A percentile compares a stretch with the other conserved stretches of the same genome.
Conservation (phyloP, 2,329 filamentous ascomycete genomes). For the Neurospora sp. region DNA sequence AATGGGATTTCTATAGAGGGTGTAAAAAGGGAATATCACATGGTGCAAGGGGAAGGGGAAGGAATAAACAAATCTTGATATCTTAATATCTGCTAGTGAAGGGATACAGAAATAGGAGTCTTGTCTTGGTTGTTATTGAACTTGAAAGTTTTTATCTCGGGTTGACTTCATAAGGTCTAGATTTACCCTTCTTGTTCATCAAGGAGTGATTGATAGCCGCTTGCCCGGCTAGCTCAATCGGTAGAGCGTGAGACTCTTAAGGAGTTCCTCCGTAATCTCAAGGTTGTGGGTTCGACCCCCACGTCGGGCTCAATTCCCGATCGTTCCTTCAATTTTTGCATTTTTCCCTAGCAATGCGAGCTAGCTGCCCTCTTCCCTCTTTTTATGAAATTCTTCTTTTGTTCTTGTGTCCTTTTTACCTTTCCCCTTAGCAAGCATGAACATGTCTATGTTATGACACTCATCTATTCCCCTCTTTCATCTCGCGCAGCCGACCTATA, state of each 20-base stretch:
- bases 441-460: not conserved
- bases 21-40: not conserved
- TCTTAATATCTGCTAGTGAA: not conserved
- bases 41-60: not conserved
- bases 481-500: not conserved
- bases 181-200: not conserved
- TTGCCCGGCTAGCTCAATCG: constrained; percentile 54
- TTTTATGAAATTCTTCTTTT: not conserved
- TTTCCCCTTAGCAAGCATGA: not conserved
- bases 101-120: not conserved
- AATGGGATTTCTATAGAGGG: not conserved
- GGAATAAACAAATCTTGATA: not conserved
- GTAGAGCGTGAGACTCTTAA: constrained; percentile 66
- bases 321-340: not conserved
- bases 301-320: constrained; percentile 9
- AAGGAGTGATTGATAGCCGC: not conserved
- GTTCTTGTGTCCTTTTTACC: not conserved
- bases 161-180: not conserved
- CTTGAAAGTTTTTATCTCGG: rapidly evolving
- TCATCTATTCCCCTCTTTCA: not conserved
- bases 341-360: not conserved
- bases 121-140: not conserved
- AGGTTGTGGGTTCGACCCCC: constrained; percentile 11
- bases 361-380: not conserved
- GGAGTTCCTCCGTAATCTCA: constrained; percentile 13